Percentiles rank a stretch among this genome's conserved stretches.
These are phyloP conservation scores for Penicillium griseofulvum DNA, from an alignment of 2,329 filamentous ascomycete genomes.

Conservation along the genomic window DNA sequence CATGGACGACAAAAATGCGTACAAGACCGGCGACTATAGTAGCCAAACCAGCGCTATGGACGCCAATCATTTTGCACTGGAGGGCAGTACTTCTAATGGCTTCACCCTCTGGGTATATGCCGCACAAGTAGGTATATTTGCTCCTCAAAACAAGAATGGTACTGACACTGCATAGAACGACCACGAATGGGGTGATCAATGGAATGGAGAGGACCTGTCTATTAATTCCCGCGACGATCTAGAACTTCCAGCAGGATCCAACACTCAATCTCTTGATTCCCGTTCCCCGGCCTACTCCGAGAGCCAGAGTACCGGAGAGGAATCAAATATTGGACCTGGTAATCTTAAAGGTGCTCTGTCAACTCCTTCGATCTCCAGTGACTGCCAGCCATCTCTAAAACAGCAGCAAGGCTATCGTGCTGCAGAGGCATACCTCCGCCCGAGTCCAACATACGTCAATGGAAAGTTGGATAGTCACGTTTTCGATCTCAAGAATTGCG, in stretches of 20 bases:
- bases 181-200: conserved; percentile 85
- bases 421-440: conserved; percentile 88
- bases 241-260: conserved; percentile 43
- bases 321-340: conserved; percentile 62
- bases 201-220: conserved; percentile 96
- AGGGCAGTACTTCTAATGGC: conserved; percentile 78
- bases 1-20: conserved; percentile 95
- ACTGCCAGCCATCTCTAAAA: conserved; percentile 55
- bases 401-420: conserved; percentile 74
- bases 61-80: conserved; percentile 90
- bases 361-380: conserved; percentile 56
- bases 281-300: conserved; percentile 55
- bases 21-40: conserved; percentile 91
- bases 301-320: conserved; percentile 46
- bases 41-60: conserved; percentile 92
- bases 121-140: conserved; percentile 53
- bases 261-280: conserved; percentile 32
- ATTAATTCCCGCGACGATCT: conserved; percentile 85
- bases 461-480: conserved; percentile 69
- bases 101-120: conserved; percentile 90
- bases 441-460: conserved; percentile 71
- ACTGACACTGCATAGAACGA: conserved; percentile 60
- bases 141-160: background rate
- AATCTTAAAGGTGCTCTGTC: conserved; percentile 73
- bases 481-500: conserved; percentile 78